Base-by-base conservation (phyloP, 1,139 yeast genomes). In the Geotrichum phurueaensis region DNA sequence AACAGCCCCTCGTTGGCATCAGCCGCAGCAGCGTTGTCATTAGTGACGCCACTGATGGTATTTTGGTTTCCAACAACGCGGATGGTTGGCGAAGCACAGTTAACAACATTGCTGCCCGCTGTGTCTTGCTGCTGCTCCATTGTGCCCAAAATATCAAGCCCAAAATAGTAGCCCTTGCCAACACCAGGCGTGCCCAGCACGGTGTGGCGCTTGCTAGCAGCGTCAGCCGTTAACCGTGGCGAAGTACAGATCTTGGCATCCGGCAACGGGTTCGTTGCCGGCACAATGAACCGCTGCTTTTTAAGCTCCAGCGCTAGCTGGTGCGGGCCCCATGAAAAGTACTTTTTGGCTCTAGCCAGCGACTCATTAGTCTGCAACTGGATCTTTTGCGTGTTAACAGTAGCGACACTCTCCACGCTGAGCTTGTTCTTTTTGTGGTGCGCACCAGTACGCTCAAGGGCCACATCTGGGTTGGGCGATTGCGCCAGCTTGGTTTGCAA, bases 241-340 rank as follows among this genome's bases (percentile, higher is more conserved):
- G 58, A 55, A n/a, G 33, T 27, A 31, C 58, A 55, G 53, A 55
- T 55, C 29, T 36, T 47, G 20, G 58, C 58, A 20, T 47, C 58
- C 7, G 58, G 58, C n/a, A 55, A 31, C 13, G 58, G 58, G 50
- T 55, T 55, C 22, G 58, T 55, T n/a, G 58, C 20, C 36, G 53
- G 58, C 18, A n/a, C 49, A 15, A 39, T 39, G 6, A 39, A 39
- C 6, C 20, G 45, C 20, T 39, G 15, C 45, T 39, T 39, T 18
- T 39, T 39, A 13, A n/a, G 20, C 45, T 39, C 45, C n/a, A 39
- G n/a, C 45, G 20, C 18, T 15, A 13, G 45, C 20, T 39, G 45
- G 20, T 39, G 45, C 12, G 45, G 45, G 12, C 39, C 25, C 54
- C 54, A 50, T 1, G 58, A 49, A 55, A 49, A 55, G 25, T 29